Base-by-base conservation (phyloP, 305 asterid genomes). In the Fraxinus angustifolia region DNA sequence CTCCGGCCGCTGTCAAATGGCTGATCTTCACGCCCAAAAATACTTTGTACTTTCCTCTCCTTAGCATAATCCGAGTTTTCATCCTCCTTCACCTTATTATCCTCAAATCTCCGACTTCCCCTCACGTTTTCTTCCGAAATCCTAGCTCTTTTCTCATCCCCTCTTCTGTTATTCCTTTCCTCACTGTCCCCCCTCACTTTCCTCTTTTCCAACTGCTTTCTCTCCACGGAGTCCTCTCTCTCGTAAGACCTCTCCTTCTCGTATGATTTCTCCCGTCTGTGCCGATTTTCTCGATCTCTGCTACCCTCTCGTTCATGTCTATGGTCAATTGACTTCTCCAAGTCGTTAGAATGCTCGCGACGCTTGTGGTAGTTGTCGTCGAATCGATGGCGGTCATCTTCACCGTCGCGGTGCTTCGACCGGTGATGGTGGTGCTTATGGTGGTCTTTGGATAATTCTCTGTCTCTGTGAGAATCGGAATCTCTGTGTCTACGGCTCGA, bases 91-190 rank as follows among this genome's bases (percentile, higher is more conserved):
- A 76, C 67, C 82, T 56, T 79, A 78, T 21, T 87, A 85, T 89
- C 94, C 82, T 90, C 97, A 84, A 91, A 90, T 81, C 89, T 86
- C 78, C 91, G 87, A 76, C 83, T 91, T 87, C 85, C 89, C 87
- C 80, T 93, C 36, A 91, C 88, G 82, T 81, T 88, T 19, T 85
- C 91, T 34, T 92, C 97, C 28, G 73, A 84, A 86, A 83, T 90
- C 92, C 91, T 91, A 88, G 86, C 79, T 83, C 93, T 93, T 90
- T 93, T 93, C 81, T 86, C 91, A 77, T 88, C 87, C 67, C 86
- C 90, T 8, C 86, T 90, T 74, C 87, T 87, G 45, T 88, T 91
- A 38, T 88, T 90, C 77, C 88, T 84, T 85, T 88, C 91, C 79
- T 75, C 89, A 78, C 81, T 83, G 56, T 78, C 88, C 75, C 26